Evolutionary conservation across 140 eudicot genomes (phyloP).

Genomic region (Senecio squalidus): DNA sequence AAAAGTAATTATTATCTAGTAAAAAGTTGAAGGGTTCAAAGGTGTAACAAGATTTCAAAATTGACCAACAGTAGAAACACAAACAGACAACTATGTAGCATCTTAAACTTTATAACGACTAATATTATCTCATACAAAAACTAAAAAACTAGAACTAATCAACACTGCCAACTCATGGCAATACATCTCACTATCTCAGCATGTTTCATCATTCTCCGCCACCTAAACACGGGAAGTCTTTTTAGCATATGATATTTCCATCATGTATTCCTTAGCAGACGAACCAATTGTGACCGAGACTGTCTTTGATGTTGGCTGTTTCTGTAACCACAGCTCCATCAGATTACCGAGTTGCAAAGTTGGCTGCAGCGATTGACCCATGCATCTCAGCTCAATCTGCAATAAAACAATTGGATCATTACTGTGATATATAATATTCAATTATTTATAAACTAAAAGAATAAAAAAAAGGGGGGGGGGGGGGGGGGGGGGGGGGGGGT

Average conservation of each 20-base stretch:
- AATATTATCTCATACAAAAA: conserved; percentile 14
- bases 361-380: conserved; percentile 63
- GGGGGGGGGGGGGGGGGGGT: no score
- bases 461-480: no score
- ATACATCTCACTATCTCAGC: not conserved
- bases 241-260: conserved; percentile 66
- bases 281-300: conserved; percentile 53
- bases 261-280: conserved; percentile 81
- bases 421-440: no score
- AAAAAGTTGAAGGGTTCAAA: conserved; percentile 14
- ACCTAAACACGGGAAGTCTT: conserved; percentile 17
- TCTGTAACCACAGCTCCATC: conserved; percentile 66
- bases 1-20: not conserved
- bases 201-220: conserved; percentile 2
- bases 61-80: conserved; percentile 20
- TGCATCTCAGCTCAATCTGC: conserved; percentile 69
- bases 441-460: no score
- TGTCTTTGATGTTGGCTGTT: conserved; percentile 39
- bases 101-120: conserved; percentile 17
- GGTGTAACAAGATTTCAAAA: conserved; percentile 19
- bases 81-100: conserved; percentile 20
- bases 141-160: conserved; percentile 22
- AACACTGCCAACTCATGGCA: conserved; percentile 9
- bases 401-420: conserved; percentile 8
- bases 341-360: conserved; percentile 42